Conservation (phyloP, 2,329 filamentous ascomycete species). For the Chaetomiaceae sp. region DNA sequence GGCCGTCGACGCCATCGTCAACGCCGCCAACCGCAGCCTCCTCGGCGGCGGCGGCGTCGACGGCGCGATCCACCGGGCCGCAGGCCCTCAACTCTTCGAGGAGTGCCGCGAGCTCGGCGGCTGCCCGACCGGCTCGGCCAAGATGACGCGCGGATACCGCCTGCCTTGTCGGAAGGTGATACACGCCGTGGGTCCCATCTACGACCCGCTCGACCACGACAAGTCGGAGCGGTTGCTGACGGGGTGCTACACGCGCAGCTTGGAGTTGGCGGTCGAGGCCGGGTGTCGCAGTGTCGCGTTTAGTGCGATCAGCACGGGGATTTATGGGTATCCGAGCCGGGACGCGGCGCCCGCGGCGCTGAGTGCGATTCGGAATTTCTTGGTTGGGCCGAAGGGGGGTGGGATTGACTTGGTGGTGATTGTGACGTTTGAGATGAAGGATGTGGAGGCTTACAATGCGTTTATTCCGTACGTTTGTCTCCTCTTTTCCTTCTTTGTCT, state of each 20-base stretch:
- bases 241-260: slow-evolving; percentile 64
- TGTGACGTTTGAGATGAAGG: slow-evolving; percentile 76
- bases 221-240: slow-evolving; percentile 46
- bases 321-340: slow-evolving; percentile 79
- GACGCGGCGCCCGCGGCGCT: slow-evolving; percentile 71
- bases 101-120: slow-evolving; percentile 71
- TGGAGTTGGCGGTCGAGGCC: slow-evolving; percentile 67
- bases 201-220: slow-evolving; percentile 41
- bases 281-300: slow-evolving; percentile 73
- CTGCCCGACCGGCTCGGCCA: slow-evolving; percentile 72
- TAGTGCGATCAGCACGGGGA: slow-evolving; percentile 76
- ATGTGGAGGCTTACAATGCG: slow-evolving; percentile 67
- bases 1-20: slow-evolving; percentile 78
- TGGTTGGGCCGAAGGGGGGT: slow-evolving; percentile 42
- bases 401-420: slow-evolving; percentile 74
- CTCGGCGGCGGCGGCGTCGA: slow-evolving; percentile 88
- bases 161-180: slow-evolving; percentile 78
- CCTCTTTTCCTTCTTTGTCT: neutral
- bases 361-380: slow-evolving; percentile 50
- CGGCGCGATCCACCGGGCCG: slow-evolving; percentile 79
- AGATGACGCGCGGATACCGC: slow-evolving; percentile 74
- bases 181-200: slow-evolving; percentile 86
- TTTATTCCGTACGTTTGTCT: slow-evolving; percentile 63
- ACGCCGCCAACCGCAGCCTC: slow-evolving; percentile 78
- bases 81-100: slow-evolving; percentile 61